Conservation (phyloP, 164 flowering plant species). For the Chimonanthus salicifolius region DNA sequence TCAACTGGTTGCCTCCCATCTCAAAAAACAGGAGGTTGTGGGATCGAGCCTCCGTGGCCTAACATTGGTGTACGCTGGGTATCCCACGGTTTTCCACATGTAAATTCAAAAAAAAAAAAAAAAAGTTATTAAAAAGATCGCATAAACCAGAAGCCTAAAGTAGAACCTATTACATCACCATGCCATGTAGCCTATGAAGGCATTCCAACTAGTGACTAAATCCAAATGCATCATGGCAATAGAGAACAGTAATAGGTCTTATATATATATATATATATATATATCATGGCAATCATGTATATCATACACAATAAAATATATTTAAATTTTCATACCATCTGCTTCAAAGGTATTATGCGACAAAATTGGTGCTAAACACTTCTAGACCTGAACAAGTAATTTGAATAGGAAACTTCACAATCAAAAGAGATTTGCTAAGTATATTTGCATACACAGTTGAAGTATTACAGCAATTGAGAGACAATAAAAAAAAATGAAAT, state of each 20-base stretch:
- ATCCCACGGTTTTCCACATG: too few relatives aligned
- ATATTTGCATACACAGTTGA: not conserved
- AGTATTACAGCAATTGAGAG: not conserved
- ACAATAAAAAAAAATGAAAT: not conserved
- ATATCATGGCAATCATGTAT: not conserved
- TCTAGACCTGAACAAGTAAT: not conserved
- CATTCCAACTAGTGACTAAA: not conserved
- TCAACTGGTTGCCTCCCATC: too few relatives aligned
- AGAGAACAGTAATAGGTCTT: not conserved
- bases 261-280: too few relatives aligned
- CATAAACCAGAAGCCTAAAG: too few relatives aligned
- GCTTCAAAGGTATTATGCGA: not conserved
- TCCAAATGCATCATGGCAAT: not conserved
- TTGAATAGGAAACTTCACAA: not conserved
- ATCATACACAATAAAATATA: not conserved
- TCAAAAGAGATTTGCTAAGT: not conserved
- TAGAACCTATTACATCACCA: too few relatives aligned
- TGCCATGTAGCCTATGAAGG: too few relatives aligned
- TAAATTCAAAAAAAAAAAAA: too few relatives aligned
- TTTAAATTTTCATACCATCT: not conserved
- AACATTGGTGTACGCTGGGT: too few relatives aligned
- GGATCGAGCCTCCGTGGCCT: too few relatives aligned
- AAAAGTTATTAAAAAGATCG: too few relatives aligned
- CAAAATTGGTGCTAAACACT: not conserved
- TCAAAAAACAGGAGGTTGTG: too few relatives aligned